phyloP scores from a whole-genome alignment of 2,329 filamentous ascomycete genomes.

The Fusarium paranaense region DNA sequence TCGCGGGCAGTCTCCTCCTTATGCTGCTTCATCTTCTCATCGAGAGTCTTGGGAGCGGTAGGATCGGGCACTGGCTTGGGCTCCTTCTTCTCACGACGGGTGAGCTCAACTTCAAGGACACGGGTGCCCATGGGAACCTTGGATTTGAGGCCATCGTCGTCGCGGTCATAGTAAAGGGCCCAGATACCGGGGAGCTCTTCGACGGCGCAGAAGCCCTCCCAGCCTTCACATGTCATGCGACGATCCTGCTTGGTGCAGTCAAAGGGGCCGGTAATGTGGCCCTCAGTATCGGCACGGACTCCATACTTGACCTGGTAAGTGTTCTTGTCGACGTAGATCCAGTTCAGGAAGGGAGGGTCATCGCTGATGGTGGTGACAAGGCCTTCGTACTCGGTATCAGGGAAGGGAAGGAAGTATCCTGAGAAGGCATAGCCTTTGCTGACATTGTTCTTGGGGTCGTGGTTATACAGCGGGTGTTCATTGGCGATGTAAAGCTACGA shows the following conservation, averaged over 20 bases:
- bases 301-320: constrained; percentile 62
- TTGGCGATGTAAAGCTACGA: constrained; percentile 46
- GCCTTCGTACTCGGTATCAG: constrained; percentile 60
- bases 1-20: constrained; percentile 36
- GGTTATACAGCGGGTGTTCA: constrained; percentile 42
- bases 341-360: constrained; percentile 62
- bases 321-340: constrained; percentile 60
- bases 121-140: constrained; percentile 61
- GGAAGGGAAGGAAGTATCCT: constrained; percentile 69
- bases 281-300: constrained; percentile 55
- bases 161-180: constrained; percentile 61
- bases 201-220: constrained; percentile 63
- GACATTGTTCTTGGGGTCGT: constrained; percentile 52
- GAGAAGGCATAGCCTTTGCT: constrained; percentile 65
- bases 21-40: constrained; percentile 47
- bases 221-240: constrained; percentile 60
- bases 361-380: constrained; percentile 62
- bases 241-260: constrained; percentile 65
- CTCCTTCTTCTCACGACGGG: constrained; percentile 59
- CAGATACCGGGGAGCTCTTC: constrained; percentile 56
- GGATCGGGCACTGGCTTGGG: constrained; percentile 40
- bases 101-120: constrained; percentile 67
- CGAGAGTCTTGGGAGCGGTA: constrained; percentile 35
- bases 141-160: constrained; percentile 56
- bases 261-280: constrained; percentile 59